Evolutionary conservation across 148 eudicot species (phyloP).

Genomic region (Camellia japonica): DNA sequence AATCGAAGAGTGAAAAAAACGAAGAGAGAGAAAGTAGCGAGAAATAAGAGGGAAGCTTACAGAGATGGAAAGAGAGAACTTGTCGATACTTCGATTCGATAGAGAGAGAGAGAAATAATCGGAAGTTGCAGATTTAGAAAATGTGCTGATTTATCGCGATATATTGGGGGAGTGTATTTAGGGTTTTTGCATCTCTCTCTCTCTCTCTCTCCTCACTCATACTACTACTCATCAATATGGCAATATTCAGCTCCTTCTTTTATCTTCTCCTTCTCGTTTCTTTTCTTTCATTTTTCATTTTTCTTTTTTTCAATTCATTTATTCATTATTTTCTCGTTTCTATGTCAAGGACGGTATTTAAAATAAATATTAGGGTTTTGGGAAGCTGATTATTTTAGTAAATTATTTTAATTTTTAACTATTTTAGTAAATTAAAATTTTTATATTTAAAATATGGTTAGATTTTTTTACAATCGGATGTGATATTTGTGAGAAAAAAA

Average conservation of each 20-base stretch:
- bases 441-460: no score
- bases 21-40: slow-evolving; percentile 21
- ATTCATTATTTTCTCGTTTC: no score
- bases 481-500: no score
- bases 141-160: slow-evolving; percentile 30
- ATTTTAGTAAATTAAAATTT: no score
- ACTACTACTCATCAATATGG: no score
- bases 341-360: no score
- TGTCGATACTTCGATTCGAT: not conserved
- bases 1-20: not conserved
- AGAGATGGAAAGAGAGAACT: slow-evolving; percentile 13
- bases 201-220: not conserved
- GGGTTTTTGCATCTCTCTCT: slow-evolving; percentile 7
- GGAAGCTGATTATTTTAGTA: no score
- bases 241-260: not conserved
- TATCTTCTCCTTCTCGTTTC: not conserved
- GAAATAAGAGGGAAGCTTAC: slow-evolving; percentile 19
- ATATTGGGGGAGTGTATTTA: slow-evolving; percentile 15
- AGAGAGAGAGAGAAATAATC: slow-evolving; percentile 14
- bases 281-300: not conserved
- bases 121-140: slow-evolving; percentile 24
- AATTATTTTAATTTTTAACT: no score
- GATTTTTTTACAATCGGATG: no score
- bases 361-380: no score
- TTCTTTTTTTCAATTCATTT: not conserved